Evolutionary conservation across 148 eudicot genomes (phyloP).

Genomic region (Amaranthus cruentus): DNA sequence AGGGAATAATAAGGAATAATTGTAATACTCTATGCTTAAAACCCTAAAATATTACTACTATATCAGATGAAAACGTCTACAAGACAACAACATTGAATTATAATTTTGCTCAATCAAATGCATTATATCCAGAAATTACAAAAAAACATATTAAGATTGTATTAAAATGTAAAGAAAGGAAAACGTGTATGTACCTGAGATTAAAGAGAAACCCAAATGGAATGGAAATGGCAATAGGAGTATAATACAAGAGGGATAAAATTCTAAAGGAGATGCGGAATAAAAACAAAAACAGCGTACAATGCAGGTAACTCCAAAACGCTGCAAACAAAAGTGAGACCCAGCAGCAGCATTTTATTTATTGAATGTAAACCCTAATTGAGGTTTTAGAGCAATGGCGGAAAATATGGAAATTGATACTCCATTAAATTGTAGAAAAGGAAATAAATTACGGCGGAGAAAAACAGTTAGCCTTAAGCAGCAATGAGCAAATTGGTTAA

Average conservation of each 20-base stretch:
- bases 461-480: neutral
- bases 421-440: neutral
- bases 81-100: neutral
- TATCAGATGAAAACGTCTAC: too few relatives aligned
- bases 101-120: neutral
- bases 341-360: neutral
- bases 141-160: neutral
- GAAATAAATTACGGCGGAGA: neutral
- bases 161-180: neutral
- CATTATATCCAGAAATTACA: neutral
- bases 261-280: too few relatives aligned
- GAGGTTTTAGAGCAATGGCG: neutral
- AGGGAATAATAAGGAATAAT: constrained; percentile 13
- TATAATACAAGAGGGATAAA: neutral
- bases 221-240: neutral
- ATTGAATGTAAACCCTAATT: neutral
- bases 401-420: neutral
- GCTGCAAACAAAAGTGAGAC: constrained; percentile 9
- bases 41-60: neutral
- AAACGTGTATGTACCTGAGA: constrained; percentile 8
- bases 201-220: constrained; percentile 12
- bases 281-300: neutral
- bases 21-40: neutral
- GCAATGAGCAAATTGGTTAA: too few relatives aligned
- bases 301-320: constrained; percentile 12